Conservation (phyloP, 2,329 filamentous ascomycete genomes). For the Aspergillus udagawae region DNA sequence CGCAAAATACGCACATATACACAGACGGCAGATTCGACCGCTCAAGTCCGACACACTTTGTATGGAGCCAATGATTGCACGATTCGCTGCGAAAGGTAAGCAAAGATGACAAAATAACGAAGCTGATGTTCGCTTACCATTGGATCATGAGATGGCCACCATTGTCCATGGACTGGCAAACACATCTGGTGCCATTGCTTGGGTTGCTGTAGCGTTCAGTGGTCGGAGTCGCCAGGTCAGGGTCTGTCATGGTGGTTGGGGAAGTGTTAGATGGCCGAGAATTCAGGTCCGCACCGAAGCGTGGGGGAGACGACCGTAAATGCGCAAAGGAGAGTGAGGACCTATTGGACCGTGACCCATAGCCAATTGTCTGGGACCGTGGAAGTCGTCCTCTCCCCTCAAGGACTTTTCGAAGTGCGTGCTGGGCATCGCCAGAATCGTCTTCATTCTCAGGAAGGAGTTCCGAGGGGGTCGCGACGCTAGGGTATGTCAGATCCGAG, state of each 20-base stretch:
- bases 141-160: slow-evolving; percentile 57
- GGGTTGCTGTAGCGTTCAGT: slow-evolving; percentile 51
- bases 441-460: slow-evolving; percentile 25
- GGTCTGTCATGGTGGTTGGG: slow-evolving; percentile 50
- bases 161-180: slow-evolving; percentile 54
- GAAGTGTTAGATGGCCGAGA: slow-evolving; percentile 41
- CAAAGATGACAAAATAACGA: background rate
- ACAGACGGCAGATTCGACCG: slow-evolving; percentile 43
- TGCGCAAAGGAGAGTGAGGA: slow-evolving; percentile 31
- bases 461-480: slow-evolving; percentile 24
- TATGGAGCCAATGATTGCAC: slow-evolving; percentile 61
- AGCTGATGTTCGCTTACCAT: slow-evolving; percentile 42
- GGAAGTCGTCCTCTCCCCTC: slow-evolving; percentile 28
- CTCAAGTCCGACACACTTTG: slow-evolving; percentile 54
- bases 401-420: slow-evolving; percentile 45
- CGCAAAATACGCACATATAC: slow-evolving; percentile 52
- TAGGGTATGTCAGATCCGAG: slow-evolving; percentile 30
- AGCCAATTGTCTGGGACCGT: slow-evolving; percentile 25
- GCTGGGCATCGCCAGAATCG: slow-evolving; percentile 42
- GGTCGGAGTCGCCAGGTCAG: slow-evolving; percentile 49
- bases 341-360: slow-evolving; percentile 25
- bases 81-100: slow-evolving; percentile 45
- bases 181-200: slow-evolving; percentile 53
- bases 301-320: slow-evolving; percentile 44
- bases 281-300: slow-evolving; percentile 32